Percentiles rank a stretch among this genome's conserved stretches.
phyloP scores from a whole-genome alignment of 352 stramenopile genomes.

The Thraustochytrium striatum region DNA sequence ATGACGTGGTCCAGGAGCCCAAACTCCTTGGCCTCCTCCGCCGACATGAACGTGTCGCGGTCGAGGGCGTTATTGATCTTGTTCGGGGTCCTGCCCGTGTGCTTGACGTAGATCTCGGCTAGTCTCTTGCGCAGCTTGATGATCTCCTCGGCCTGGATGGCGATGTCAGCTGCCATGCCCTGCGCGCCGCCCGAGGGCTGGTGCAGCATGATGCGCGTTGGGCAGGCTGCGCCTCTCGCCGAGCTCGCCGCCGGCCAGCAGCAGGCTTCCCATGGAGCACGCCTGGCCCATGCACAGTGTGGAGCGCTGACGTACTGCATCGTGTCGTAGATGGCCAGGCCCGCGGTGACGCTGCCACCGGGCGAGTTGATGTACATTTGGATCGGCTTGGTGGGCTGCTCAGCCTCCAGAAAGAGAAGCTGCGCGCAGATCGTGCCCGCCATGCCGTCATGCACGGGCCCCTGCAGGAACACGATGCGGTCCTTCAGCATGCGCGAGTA shows the following conservation, averaged over 20 bases:
- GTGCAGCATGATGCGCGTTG: constrained; percentile 90
- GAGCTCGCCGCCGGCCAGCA: constrained; percentile 82
- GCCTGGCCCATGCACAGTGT: too few species aligned
- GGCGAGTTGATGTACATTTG: constrained; percentile 99
- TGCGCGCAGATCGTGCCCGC: constrained; percentile 57
- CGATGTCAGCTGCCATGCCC: constrained; percentile 96
- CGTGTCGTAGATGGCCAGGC: constrained; percentile 97
- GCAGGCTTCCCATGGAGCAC: too few species aligned
- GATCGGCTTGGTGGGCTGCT: constrained; percentile 89
- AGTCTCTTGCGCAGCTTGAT: constrained; percentile 48
- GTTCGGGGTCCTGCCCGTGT: constrained; percentile 59
- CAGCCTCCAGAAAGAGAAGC: constrained; percentile 76
- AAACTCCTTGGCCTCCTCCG: constrained; percentile 73
- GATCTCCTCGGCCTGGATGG: constrained; percentile 75
- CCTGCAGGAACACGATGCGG: constrained; percentile 88
- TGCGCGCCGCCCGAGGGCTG: constrained; percentile 90
- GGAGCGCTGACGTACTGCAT: constrained; percentile 96
- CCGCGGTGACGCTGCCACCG: constrained; percentile 89
- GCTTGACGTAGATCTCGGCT: constrained; percentile 60
- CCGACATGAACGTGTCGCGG: constrained; percentile 82
- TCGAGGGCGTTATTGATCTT: constrained; percentile 70
- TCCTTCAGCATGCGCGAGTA: constrained; percentile 95
- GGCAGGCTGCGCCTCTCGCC: constrained; percentile 67
- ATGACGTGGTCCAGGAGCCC: constrained; percentile 78
- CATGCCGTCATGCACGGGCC: constrained; percentile 44